These are phyloP conservation scores for Citrus hindsii DNA, from an alignment of 345 rosid species.

Conservation along the genomic window DNA sequence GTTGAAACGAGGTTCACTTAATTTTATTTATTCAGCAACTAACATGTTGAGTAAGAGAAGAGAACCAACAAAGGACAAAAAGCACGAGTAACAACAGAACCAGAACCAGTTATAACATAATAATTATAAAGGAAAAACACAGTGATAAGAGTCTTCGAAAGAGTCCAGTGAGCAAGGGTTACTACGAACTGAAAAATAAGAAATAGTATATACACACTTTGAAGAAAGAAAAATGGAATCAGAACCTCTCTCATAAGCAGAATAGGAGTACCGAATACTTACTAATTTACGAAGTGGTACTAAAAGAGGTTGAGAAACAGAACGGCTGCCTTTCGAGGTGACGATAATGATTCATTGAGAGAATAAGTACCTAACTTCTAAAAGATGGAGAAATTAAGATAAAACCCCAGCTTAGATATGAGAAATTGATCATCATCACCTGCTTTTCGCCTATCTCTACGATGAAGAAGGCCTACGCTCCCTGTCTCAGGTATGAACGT, in stretches of 20 bases:
- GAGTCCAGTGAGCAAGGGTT: background rate
- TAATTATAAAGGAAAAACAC: background rate
- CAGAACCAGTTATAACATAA: too few relatives aligned
- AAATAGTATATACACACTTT: background rate
- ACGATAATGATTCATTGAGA: background rate
- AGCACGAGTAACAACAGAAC: background rate
- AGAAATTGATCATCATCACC: background rate
- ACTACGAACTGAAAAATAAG: background rate
- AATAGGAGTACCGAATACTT: background rate
- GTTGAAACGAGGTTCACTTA: background rate
- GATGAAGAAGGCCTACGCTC: background rate
- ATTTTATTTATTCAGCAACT: background rate
- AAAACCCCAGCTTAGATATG: background rate
- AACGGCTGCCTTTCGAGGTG: background rate
- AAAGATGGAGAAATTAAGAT: background rate
- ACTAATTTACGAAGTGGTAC: background rate
- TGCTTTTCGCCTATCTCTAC: too few relatives aligned
- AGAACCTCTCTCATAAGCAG: background rate
- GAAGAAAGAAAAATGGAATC: background rate
- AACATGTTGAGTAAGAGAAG: background rate
- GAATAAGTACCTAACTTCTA: background rate
- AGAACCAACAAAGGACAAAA: background rate
- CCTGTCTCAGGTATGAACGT: background rate
- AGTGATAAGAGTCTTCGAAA: background rate
- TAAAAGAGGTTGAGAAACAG: background rate